Evolutionary conservation across 2,329 filamentous ascomycete species (phyloP).

Genomic region (Arachnomyces sp.): DNA sequence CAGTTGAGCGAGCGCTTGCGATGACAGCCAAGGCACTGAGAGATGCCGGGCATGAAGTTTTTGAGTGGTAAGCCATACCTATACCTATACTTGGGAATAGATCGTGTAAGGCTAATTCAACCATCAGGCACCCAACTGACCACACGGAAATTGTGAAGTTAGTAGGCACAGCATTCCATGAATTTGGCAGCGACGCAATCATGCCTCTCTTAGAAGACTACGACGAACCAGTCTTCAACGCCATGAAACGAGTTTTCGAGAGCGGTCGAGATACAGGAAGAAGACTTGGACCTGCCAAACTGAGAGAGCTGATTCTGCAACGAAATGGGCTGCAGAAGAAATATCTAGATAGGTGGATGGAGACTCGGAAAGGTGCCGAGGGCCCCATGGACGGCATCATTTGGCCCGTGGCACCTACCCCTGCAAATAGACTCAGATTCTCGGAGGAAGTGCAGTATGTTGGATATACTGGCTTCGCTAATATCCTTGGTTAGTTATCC

Average conservation of each 20-base stretch:
- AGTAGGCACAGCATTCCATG: slow-evolving; percentile 24
- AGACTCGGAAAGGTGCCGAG: slow-evolving; percentile 10
- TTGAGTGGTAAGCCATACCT: slow-evolving; percentile 21
- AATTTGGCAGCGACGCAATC: slow-evolving; percentile 28
- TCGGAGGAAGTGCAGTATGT: slow-evolving; percentile 19
- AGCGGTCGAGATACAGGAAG: neutral
- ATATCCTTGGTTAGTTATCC: slow-evolving; percentile 18
- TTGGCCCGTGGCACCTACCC: slow-evolving; percentile 10
- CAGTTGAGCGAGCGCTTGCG: slow-evolving; percentile 28
- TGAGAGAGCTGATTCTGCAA: slow-evolving; percentile 21
- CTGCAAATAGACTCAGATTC: slow-evolving; percentile 15
- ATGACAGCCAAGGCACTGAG: slow-evolving; percentile 26
- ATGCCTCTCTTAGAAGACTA: slow-evolving; percentile 21
- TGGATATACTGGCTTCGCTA: slow-evolving; percentile 21
- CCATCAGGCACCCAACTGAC: slow-evolving; percentile 20
- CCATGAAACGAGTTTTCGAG: slow-evolving; percentile 9
- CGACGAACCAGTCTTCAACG: slow-evolving; percentile 19
- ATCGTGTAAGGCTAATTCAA: neutral
- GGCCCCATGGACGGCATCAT: slow-evolving; percentile 14
- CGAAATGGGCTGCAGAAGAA: slow-evolving; percentile 18
- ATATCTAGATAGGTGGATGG: slow-evolving; percentile 17
- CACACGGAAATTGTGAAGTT: slow-evolving; percentile 24
- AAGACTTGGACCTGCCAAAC: slow-evolving; percentile 19
- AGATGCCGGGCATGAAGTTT: slow-evolving; percentile 31
- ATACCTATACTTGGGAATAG: too few relatives aligned